These are phyloP conservation scores for Bremia lactucae DNA, from an alignment of 352 stramenopile species.

Conservation along the genomic window DNA sequence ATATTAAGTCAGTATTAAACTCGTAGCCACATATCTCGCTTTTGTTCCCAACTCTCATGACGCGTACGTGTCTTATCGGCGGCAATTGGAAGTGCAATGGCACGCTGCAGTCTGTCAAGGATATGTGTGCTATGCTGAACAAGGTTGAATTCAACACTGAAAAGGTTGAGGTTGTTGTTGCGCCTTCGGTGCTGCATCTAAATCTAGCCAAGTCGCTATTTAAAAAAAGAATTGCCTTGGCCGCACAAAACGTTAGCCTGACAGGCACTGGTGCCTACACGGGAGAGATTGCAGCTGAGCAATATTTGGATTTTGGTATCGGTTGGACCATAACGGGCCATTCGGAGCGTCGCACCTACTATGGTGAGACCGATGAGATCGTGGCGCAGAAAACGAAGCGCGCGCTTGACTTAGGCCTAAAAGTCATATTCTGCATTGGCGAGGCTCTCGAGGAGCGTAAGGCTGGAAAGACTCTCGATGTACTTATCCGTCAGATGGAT, in stretches of 20 bases:
- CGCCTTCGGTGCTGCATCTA: slow-evolving; percentile 55
- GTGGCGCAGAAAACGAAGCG: slow-evolving; percentile 87
- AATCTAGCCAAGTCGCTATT: slow-evolving; percentile 32
- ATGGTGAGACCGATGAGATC: slow-evolving; percentile 80
- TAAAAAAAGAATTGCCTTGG: slow-evolving; percentile 59
- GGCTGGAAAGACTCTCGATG: slow-evolving; percentile 74
- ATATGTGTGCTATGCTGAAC: slow-evolving; percentile 80
- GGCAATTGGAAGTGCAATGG: slow-evolving; percentile 57
- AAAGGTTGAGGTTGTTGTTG: slow-evolving; percentile 65
- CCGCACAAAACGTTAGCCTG: slow-evolving; percentile 75
- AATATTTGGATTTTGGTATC: slow-evolving; percentile 71
- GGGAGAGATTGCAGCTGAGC: slow-evolving; percentile 81
- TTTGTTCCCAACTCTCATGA: too few species aligned
- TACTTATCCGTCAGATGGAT: slow-evolving; percentile 90
- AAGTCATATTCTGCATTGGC: slow-evolving; percentile 92
- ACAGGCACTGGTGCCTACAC: slow-evolving; percentile 88
- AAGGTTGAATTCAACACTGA: slow-evolving; percentile 50
- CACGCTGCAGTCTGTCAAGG: slow-evolving; percentile 74
- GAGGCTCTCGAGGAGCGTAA: slow-evolving; percentile 85
- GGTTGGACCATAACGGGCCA: slow-evolving; percentile 74
- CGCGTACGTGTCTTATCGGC: slow-evolving; percentile 32
- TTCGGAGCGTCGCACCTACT: slow-evolving; percentile 80
- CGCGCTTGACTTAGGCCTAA: slow-evolving; percentile 72
- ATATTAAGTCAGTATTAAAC: too few species aligned
- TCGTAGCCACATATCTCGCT: too few species aligned